Base-by-base conservation (phyloP, 169 alveolate genomes). In the Cryptosporidium baileyi region DNA sequence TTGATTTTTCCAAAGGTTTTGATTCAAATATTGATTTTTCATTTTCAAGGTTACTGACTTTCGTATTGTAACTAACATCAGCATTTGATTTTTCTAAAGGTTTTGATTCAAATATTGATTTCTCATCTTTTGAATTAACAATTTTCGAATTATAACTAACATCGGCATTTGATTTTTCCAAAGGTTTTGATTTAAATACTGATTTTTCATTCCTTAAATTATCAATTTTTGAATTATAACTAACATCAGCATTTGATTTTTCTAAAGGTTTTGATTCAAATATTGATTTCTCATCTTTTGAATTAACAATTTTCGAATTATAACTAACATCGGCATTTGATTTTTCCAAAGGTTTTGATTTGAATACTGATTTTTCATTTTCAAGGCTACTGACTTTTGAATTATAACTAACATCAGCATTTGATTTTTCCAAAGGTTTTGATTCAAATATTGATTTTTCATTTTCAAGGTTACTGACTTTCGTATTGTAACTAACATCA, bases 241-340 rank as follows among this genome's bases (percentile, higher is more conserved):
- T 45, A 34, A 28, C 61, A 13, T 45, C 80, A 19, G 61, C 38
- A 24, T 30, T 45, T 13, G 60, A 19, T 2, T 41, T 28, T 15
- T 26, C 80, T 3, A 40, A 26, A 19, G 80, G 79, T 38, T 38
- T 4, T 30, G 49, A 61, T 24, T 61, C 79, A 24, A 34, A 61
- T 13, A 61, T 17, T 19, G 40, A 6, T n/a, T 61, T 61, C 40
- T 61, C 79, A 13, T 61, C 79, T 24, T 52, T 44, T 28, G 43
- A 9, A 54, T 9, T 3, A 11, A 32, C 15, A 11, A 30, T 38
- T 7, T 0, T 15, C 6, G 65, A 54, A 1, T 52, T 40, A 22
- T 67, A 34, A 5, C 67, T 57, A 3, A 67, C 85, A 38, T 74
- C 85, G 8, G 54, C 85, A 19, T 13, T 34, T n/a, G 52, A 54